Conservation (phyloP, 495 filamentous ascomycete genomes). For the Daldinia decipiens region DNA sequence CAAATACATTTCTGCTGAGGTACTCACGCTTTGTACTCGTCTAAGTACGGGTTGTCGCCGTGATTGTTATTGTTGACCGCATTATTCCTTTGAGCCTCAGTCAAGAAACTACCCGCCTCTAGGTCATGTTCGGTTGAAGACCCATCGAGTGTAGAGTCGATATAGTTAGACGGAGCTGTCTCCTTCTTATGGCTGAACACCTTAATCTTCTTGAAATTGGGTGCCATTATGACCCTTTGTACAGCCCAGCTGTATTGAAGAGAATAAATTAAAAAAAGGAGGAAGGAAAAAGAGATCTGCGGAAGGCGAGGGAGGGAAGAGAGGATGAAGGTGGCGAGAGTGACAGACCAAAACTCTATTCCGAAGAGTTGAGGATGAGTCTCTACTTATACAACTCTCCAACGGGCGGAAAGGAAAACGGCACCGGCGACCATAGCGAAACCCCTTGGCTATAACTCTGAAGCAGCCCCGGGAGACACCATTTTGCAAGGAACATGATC, state of each 20-base stretch:
- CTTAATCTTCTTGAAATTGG: conserved; percentile 41
- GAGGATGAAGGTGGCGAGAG: conserved; percentile 18
- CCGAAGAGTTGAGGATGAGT: conserved; percentile 19
- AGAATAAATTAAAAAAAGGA: conserved; percentile 9
- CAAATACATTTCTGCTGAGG: background rate
- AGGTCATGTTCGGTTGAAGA: conserved; percentile 30
- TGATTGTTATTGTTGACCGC: conserved; percentile 26
- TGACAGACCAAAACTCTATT: conserved; percentile 19
- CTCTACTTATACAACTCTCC: conserved; percentile 41
- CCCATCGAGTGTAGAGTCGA: conserved; percentile 30
- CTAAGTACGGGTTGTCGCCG: conserved; percentile 46
- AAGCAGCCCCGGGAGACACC: conserved; percentile 28
- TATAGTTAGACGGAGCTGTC: conserved; percentile 25
- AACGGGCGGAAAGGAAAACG: conserved; percentile 10
- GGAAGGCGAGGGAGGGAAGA: conserved; percentile 34
- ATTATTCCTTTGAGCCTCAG: conserved; percentile 42
- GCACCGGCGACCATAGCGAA: conserved; percentile 30
- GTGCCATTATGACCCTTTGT: conserved; percentile 43
- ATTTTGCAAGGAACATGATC: conserved; percentile 24
- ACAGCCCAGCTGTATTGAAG: conserved; percentile 46
- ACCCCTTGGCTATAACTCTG: conserved; percentile 37
- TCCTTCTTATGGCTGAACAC: conserved; percentile 32
- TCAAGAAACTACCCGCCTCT: conserved; percentile 44
- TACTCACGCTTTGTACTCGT: conserved; percentile 53
- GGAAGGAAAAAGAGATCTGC: conserved; percentile 23